These are phyloP conservation scores for Afroboletus lepidellus DNA, from an alignment of 1,284 basidiomycete genomes.

Conservation along the genomic window DNA sequence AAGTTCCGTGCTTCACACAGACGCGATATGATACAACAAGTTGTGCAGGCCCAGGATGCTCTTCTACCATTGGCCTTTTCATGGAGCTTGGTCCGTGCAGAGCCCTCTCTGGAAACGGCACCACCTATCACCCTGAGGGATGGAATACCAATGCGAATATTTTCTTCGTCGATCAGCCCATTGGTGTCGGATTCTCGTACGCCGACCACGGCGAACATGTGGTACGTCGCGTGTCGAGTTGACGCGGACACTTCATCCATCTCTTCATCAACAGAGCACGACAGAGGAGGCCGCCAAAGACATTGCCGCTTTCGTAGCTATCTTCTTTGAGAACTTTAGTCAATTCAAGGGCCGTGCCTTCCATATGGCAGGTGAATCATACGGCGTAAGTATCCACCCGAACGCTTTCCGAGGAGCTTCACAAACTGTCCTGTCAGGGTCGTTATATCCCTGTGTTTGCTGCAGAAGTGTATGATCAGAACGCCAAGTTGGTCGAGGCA, in stretches of 20 bases:
- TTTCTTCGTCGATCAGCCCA: constrained; percentile 70
- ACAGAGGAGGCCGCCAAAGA: constrained; percentile 72
- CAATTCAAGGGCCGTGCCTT: constrained; percentile 63
- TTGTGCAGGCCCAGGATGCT: constrained; percentile 62
- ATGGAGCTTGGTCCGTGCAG: constrained; percentile 74
- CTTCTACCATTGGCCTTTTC: constrained; percentile 62
- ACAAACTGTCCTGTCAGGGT: constrained; percentile 45
- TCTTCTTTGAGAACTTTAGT: constrained; percentile 76
- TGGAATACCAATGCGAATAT: constrained; percentile 65
- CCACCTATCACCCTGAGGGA: constrained; percentile 60
- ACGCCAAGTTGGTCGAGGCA: background rate
- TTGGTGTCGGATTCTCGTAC: constrained; percentile 48
- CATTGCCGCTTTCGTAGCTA: constrained; percentile 67
- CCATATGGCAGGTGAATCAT: constrained; percentile 72
- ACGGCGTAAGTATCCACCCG: constrained; percentile 56
- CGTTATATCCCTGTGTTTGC: constrained; percentile 83
- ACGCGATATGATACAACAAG: too few species aligned
- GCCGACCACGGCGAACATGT: constrained; percentile 53
- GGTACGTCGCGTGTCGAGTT: constrained; percentile 47
- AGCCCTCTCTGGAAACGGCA: constrained; percentile 52
- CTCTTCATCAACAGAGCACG: too few species aligned
- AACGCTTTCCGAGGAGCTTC: too few species aligned
- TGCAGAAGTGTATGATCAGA: constrained; percentile 41
- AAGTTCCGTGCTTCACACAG: too few species aligned
- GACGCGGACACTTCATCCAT: too few species aligned